These are phyloP conservation scores for Austroboletus festivus DNA, from an alignment of 768 basidiomycete species.

Conservation along the genomic window DNA sequence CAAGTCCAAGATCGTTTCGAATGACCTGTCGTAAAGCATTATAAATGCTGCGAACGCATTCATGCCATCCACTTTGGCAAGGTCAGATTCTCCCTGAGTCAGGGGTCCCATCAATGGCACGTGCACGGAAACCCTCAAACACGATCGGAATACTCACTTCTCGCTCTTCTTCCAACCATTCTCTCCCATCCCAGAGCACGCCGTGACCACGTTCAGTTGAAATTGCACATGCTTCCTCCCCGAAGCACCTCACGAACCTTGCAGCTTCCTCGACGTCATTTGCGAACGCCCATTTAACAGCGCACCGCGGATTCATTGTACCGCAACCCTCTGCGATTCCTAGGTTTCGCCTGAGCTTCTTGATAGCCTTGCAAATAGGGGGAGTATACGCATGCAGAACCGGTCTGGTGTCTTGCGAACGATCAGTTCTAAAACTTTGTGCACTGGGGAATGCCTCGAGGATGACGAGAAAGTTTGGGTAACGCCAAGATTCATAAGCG, in stretches of 20 bases:
- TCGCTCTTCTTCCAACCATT: conserved; percentile 57
- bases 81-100: conserved; percentile 56
- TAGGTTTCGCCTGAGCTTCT: conserved; percentile 61
- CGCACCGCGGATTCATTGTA: conserved; percentile 42
- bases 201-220: conserved; percentile 39
- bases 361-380: conserved; percentile 66
- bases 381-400: conserved; percentile 53
- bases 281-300: conserved; percentile 60
- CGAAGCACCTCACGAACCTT: conserved; percentile 50
- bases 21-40: conserved; percentile 51
- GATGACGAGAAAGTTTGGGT: conserved; percentile 50
- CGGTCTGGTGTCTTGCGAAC: conserved; percentile 5
- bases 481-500: conserved; percentile 61
- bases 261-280: conserved; percentile 58
- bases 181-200: conserved; percentile 54
- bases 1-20: conserved; percentile 56
- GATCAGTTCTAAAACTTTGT: conserved; percentile 29
- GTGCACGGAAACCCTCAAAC: conserved; percentile 8
- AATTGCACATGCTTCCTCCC: conserved; percentile 50
- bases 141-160: conserved; percentile 39
- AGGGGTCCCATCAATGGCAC: conserved; percentile 10
- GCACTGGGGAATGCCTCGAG: conserved; percentile 65
- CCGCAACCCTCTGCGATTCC: conserved; percentile 59
- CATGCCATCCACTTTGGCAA: conserved; percentile 58
- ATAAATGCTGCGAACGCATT: conserved; percentile 68